Base-by-base conservation (phyloP, 345 rosid species). In the Pugionium dolabratum region DNA sequence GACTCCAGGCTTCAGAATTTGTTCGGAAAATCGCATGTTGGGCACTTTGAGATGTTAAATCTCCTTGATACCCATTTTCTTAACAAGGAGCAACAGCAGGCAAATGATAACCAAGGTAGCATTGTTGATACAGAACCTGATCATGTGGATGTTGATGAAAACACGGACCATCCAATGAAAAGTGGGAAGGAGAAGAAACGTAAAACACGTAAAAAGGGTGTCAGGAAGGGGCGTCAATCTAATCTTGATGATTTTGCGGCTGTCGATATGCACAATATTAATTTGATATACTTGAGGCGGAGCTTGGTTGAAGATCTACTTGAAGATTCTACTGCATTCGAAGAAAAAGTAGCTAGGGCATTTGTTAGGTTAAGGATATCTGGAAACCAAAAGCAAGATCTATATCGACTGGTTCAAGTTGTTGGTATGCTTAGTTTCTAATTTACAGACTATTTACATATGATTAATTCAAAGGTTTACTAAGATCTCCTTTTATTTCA, bases 11-110 rank as follows among this genome's bases (percentile, higher is more conserved):
- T 95, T 76, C 79, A 87, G 75, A 86, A 73, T 73, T 79, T 91
- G 79, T 95, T 95, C 78, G 96, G 96, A 41, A 91, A 91, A 82
- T 85, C 91, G 7, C 87, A 95, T 59, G 97, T 95, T 59, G 97
- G 99, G 59, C 97, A 95, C 73, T 87, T 95, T 81, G 99, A 95
- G 83, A 91, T 95, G 97, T 78, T 95, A 69, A 91, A 91, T 79
- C 92, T 95, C 78, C 93, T 95, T 48, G 99, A 95, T 42, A 80
- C 96, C 50, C 99, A 95, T 77, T 88, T 87, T 75, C 85, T 85
- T 74, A 81, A 82, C 35, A 95, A 80, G 66, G 99, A 95, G 75
- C 87, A 91, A 66, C 79, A 77, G 43, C 88, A 79, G 44, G 74
- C 75, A n/a, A 94, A 85, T 79, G 87, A 85, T 63, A 75, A 80